These are phyloP conservation scores for Apiospora rasikravindrae DNA, from an alignment of 2,329 filamentous ascomycete species.

Conservation along the genomic window DNA sequence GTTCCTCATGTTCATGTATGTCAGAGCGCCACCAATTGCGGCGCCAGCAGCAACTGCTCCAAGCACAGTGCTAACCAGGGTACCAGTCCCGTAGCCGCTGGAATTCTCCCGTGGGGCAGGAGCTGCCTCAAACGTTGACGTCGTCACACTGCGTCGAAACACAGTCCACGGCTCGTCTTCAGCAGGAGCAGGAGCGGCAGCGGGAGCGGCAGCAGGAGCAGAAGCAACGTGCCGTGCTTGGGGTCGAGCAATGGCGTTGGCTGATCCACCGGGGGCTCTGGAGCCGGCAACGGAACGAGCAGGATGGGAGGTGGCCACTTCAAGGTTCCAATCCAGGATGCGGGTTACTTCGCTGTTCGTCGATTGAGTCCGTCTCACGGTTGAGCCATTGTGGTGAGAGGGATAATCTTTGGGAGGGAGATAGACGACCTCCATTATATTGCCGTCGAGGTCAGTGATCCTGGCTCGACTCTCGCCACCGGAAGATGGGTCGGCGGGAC, in stretches of 20 bases:
- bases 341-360: conserved; percentile 47
- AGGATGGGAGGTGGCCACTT: conserved; percentile 42
- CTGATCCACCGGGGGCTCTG: conserved; percentile 17
- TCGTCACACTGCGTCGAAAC: conserved; percentile 43
- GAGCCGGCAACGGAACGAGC: conserved; percentile 32
- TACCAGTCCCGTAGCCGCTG: conserved; percentile 59
- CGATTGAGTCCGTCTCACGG: conserved; percentile 42
- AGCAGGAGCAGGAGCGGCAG: conserved; percentile 26
- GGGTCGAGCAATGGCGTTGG: conserved; percentile 26
- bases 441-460: conserved; percentile 82
- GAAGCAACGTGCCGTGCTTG: conserved; percentile 27
- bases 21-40: conserved; percentile 63
- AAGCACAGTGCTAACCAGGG: conserved; percentile 76
- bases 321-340: conserved; percentile 56
- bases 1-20: conserved; percentile 73
- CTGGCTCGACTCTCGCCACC: conserved; percentile 52
- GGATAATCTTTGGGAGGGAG: conserved; percentile 45
- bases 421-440: conserved; percentile 81
- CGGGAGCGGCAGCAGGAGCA: conserved; percentile 28
- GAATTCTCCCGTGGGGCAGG: conserved; percentile 40
- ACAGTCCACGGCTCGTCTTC: conserved; percentile 30
- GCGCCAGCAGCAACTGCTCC: conserved; percentile 77
- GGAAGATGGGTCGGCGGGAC: conserved; percentile 2
- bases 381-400: conserved; percentile 41
- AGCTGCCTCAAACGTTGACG: conserved; percentile 38